phyloP scores from a whole-genome alignment of 441 rosid genomes.

The Iberis amara region DNA sequence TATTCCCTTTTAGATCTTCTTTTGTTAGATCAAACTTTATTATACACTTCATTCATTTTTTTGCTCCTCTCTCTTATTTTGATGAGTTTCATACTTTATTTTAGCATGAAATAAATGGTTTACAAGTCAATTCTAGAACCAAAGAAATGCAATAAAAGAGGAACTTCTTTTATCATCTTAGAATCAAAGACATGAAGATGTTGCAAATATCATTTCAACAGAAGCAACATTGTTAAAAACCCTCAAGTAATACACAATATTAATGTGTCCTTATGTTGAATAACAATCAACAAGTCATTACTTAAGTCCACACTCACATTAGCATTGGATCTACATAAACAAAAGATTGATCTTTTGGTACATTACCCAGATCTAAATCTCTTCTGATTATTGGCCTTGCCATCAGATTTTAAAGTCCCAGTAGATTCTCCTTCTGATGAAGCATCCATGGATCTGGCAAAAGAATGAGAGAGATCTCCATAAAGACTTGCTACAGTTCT shows the following conservation, averaged over 20 bases:
- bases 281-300: conserved; percentile 9
- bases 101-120: neutral
- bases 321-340: conserved; percentile 17
- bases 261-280: conserved; percentile 4
- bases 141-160: neutral
- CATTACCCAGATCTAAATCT: conserved; percentile 55
- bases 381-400: conserved; percentile 36
- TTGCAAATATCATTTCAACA: conserved; percentile 4
- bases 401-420: conserved; percentile 27
- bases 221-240: conserved; percentile 10
- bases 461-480: conserved; percentile 62
- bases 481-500: conserved; percentile 77
- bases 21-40: conserved; percentile 12
- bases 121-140: neutral
- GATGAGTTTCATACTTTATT: neutral
- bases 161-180: conserved; percentile 9
- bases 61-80: neutral
- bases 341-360: neutral
- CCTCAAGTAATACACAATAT: conserved; percentile 25
- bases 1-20: conserved; percentile 9
- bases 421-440: conserved; percentile 76
- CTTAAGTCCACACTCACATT: conserved; percentile 16
- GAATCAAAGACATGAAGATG: conserved; percentile 11
- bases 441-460: conserved; percentile 50
- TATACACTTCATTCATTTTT: neutral